These are phyloP conservation scores for Aurantiochytrium sp. DNA, from an alignment of 108 stramenopile species.

Conservation along the genomic window DNA sequence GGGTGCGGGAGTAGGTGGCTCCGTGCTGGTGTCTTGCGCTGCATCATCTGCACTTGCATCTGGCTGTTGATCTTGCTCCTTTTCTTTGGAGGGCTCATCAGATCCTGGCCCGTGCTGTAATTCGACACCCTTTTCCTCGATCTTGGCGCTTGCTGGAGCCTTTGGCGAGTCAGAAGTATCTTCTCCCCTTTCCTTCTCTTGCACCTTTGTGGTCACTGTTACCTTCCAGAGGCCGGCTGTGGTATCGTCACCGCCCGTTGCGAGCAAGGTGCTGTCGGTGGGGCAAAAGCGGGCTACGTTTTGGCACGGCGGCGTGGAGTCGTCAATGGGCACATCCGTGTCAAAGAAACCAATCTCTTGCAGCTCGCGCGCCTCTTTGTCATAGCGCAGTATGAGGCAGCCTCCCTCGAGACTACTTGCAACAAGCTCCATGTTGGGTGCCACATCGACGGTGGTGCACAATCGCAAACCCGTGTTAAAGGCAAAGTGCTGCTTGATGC, in stretches of 20 bases:
- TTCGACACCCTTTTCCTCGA: conserved; percentile 1
- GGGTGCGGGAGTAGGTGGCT: neutral
- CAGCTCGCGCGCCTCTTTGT: neutral
- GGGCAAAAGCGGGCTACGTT: neutral
- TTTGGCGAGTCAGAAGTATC: neutral
- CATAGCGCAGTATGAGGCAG: neutral
- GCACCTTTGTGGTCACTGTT: too few species aligned
- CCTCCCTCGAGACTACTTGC: neutral
- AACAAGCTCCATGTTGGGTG: neutral
- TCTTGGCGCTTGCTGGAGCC: neutral
- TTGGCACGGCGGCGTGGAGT: neutral
- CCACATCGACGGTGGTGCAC: neutral
- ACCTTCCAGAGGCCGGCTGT: neutral
- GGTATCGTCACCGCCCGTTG: neutral
- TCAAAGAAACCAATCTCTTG: neutral
- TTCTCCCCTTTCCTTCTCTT: neutral
- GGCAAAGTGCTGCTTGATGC: neutral
- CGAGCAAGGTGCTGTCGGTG: neutral
- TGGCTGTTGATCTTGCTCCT: too few species aligned
- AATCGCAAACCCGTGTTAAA: neutral
- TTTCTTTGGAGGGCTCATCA: too few species aligned
- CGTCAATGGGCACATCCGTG: neutral
- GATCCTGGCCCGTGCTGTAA: neutral
- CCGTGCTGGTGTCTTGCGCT: neutral
- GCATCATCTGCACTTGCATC: too few species aligned